These are phyloP conservation scores for Petrea volubilis DNA, from an alignment of 257 asterid species.

Conservation along the genomic window DNA sequence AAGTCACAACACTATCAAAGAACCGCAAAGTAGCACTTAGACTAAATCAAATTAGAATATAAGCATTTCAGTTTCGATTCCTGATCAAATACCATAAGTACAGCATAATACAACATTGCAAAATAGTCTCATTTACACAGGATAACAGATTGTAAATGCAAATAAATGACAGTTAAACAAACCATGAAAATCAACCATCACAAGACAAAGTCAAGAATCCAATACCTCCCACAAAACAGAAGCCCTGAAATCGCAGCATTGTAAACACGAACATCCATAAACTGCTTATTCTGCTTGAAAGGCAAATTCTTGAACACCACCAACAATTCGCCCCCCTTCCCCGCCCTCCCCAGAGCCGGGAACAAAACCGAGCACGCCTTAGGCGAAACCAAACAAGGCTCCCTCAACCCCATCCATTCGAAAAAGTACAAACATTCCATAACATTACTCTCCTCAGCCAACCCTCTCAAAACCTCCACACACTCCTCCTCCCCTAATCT, in stretches of 20 bases:
- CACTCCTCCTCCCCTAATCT: constrained; percentile 62
- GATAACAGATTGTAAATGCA: constrained; percentile 2
- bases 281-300: constrained; percentile 40
- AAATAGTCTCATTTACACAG: background rate
- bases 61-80: background rate
- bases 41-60: background rate
- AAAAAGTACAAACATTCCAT: constrained; percentile 72
- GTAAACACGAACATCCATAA: constrained; percentile 72
- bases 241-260: constrained; percentile 88
- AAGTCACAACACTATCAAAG: constrained; percentile 11
- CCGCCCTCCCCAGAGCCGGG: constrained; percentile 66
- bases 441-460: constrained; percentile 62
- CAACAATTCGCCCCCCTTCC: constrained; percentile 67
- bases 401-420: constrained; percentile 92
- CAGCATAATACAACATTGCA: background rate
- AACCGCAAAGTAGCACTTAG: background rate
- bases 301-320: constrained; percentile 72
- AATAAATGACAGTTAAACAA: background rate
- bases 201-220: background rate
- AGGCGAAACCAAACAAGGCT: constrained; percentile 72
- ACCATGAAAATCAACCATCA: background rate
- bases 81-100: constrained; percentile 4
- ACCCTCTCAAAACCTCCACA: constrained; percentile 58
- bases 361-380: constrained; percentile 70
- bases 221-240: constrained; percentile 64